Evolutionary conservation across 2,329 filamentous ascomycete genomes (phyloP).

Genomic region (Onygenales sp.): DNA sequence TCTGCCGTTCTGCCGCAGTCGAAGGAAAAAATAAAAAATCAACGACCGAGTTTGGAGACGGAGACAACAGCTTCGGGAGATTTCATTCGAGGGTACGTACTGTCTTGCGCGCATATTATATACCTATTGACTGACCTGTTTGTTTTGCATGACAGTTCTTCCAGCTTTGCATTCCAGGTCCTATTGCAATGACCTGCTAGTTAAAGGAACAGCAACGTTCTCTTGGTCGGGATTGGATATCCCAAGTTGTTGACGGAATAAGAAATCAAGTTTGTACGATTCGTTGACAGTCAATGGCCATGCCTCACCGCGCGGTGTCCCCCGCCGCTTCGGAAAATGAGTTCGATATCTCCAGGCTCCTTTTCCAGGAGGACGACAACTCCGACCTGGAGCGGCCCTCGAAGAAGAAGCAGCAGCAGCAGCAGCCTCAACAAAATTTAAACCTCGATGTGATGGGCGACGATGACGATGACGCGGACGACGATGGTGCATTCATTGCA

Average conservation of each 20-base stretch:
- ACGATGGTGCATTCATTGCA: constrained; percentile 84
- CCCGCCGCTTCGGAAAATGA: constrained; percentile 82
- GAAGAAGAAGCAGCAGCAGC: constrained; percentile 35
- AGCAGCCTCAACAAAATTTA: constrained; percentile 21
- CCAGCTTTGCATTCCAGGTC: neutral
- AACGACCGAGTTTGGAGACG: neutral
- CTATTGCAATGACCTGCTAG: neutral
- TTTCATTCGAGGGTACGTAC: neutral
- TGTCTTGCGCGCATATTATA: neutral
- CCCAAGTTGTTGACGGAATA: neutral
- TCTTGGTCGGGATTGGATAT: neutral
- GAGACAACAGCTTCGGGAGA: neutral
- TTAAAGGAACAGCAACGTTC: no score
- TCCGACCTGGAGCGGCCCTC: constrained; percentile 32
- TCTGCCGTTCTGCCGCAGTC: neutral
- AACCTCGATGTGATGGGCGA: constrained; percentile 47
- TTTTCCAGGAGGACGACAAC: constrained; percentile 56
- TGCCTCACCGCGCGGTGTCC: constrained; percentile 66
- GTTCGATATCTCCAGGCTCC: constrained; percentile 73
- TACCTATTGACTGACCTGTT: neutral
- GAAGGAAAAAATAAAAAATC: neutral
- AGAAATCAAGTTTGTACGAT: neutral
- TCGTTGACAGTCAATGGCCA: constrained; percentile 24
- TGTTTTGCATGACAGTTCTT: neutral
- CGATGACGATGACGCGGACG: constrained; percentile 47